Base-by-base conservation (phyloP, 176 grass and related monocot species). In the Canna indica region DNA sequence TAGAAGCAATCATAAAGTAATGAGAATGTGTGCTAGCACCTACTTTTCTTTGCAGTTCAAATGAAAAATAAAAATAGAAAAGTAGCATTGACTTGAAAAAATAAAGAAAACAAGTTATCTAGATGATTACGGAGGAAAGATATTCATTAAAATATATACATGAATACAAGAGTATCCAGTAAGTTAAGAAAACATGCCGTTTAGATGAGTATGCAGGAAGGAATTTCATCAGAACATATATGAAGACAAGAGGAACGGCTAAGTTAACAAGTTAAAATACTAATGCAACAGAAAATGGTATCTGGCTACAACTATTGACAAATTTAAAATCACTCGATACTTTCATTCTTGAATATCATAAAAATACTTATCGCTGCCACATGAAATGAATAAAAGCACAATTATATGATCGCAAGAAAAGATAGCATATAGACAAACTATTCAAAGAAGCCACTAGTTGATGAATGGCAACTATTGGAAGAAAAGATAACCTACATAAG, bases 341-440 rank as follows among this genome's bases (percentile, higher is more conserved):
- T 54, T 52, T 54, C 50, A 24, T 54, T 54, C 50, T 54, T 25
- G 50, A 54, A n/a, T 54, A 54, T 54, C 16, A 18, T 20, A 52
- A 52, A 11, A 52, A 20, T 52, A 15, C 18, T 20, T 50, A 52
- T 17, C 47, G 5, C 5, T 20, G 59, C 27, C 57, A 46, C 38
- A 61, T 35, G 46, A 32, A 30, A 61, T 50, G 64, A 11, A 83
- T 36, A 15, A 67, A 27, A 1, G 24, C 59, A 12, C n/a, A 75
- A 39, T 64, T 53, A 47, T 27, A 73, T 83, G 36, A 42, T 74
- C 29, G 66, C 59, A 64, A 73, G n/a, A 59, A 80, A 56, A 46
- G 52, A 65, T 7, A 59, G 9, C 0, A 26, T 24, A 11, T 13
- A 12, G 9, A 26, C 9, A 59, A 59, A 28, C n/a, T 59, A 59